phyloP scores from a whole-genome alignment of 768 basidiomycete species.

The Collybia sp. region DNA sequence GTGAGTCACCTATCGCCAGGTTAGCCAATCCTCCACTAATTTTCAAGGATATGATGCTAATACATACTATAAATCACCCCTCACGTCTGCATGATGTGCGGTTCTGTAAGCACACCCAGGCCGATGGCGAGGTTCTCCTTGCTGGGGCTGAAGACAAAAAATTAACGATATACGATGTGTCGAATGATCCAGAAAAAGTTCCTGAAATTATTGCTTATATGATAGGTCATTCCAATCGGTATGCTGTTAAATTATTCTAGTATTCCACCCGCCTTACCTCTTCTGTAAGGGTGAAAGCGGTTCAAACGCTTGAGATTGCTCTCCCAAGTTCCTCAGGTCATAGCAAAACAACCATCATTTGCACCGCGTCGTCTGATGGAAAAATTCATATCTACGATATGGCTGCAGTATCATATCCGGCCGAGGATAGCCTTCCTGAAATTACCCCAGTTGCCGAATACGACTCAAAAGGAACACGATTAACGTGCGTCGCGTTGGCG shows the following conservation, averaged over 20 bases:
- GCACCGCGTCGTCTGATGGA: conserved; percentile 89
- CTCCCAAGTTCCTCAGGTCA: conserved; percentile 36
- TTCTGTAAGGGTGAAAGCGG: conserved; percentile 68
- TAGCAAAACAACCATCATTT: conserved; percentile 54
- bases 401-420: conserved; percentile 34
- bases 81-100: conserved; percentile 82
- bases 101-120: conserved; percentile 61
- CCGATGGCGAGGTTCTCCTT: conserved; percentile 65
- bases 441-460: conserved; percentile 14
- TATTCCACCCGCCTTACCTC: background rate
- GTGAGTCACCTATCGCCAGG: conserved; percentile 31
- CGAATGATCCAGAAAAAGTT: conserved; percentile 32
- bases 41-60: conserved; percentile 69
- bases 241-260: conserved; percentile 14
- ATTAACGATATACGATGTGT: conserved; percentile 69
- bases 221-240: conserved; percentile 87
- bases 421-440: conserved; percentile 12
- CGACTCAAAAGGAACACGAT: conserved; percentile 16
- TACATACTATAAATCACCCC: conserved; percentile 70
- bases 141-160: conserved; percentile 91
- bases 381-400: conserved; percentile 76
- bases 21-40: background rate
- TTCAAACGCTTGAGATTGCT: conserved; percentile 62
- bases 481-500: conserved; percentile 25
- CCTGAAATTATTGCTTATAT: conserved; percentile 68